Conservation (phyloP, 305 asterid genomes). For the Fraxinus nigra region DNA sequence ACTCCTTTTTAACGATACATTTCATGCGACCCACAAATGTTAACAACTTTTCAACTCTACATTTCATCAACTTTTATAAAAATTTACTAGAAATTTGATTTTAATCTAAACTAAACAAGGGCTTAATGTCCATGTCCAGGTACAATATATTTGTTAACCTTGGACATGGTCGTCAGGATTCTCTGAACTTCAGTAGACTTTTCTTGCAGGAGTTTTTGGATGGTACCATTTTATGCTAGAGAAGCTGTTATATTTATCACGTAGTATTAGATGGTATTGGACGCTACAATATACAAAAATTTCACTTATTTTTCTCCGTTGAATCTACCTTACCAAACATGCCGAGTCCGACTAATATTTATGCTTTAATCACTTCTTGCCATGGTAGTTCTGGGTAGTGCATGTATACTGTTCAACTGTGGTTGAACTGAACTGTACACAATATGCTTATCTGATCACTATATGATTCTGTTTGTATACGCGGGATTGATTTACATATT, state of each 20-base stretch:
- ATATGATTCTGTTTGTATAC: neutral
- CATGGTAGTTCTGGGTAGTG: neutral
- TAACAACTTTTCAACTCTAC: neutral
- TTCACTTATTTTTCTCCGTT: neutral
- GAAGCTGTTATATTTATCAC: neutral
- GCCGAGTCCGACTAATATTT: neutral
- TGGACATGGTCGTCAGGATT: too few relatives aligned
- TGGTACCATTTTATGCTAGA: neutral
- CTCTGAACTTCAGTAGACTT: neutral
- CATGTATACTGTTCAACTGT: neutral
- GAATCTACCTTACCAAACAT: neutral
- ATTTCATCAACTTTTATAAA: neutral
- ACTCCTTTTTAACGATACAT: neutral
- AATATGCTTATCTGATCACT: slow-evolving; percentile 25
- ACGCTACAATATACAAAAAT: neutral
- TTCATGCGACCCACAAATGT: neutral
- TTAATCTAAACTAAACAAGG: neutral
- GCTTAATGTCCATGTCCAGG: neutral
- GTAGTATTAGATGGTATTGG: neutral
- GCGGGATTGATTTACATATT: neutral
- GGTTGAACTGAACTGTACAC: slow-evolving; percentile 22
- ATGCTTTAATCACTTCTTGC: neutral
- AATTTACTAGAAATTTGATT: neutral
- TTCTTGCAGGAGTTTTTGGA: neutral
- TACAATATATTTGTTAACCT: neutral